These are phyloP conservation scores for Pestalotiopsis sp. DNA, from an alignment of 2,329 filamentous ascomycete genomes.

Conservation along the genomic window DNA sequence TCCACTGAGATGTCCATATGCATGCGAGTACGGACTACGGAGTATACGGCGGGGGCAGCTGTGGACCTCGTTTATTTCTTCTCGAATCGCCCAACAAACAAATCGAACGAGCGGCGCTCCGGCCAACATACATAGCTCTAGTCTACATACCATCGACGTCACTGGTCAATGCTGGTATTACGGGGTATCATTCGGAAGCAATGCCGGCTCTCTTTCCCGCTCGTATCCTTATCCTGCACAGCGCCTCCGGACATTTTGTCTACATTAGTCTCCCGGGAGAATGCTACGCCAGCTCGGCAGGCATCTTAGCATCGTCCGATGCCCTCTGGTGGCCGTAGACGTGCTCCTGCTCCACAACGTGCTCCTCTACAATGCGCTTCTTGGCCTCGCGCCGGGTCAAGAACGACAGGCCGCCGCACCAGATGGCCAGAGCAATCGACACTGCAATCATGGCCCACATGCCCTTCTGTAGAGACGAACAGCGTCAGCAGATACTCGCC, in stretches of 20 bases:
- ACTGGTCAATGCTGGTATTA: neutral
- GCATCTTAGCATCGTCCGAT: neutral
- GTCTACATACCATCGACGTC: neutral
- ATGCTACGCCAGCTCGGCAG: neutral
- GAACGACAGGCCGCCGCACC: constrained; percentile 58
- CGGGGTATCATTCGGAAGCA: neutral
- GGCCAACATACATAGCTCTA: neutral
- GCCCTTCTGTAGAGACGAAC: constrained; percentile 47
- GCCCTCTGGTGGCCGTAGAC: neutral
- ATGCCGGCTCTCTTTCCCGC: neutral
- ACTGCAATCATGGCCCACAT: constrained; percentile 75
- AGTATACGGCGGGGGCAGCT: neutral
- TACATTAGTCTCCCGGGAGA: neutral
- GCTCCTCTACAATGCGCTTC: neutral
- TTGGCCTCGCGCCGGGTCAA: constrained; percentile 30
- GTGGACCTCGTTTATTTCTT: neutral
- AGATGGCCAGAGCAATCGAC: constrained; percentile 60
- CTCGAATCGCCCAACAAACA: neutral
- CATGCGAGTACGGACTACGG: neutral
- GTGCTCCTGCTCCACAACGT: neutral
- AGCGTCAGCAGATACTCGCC: constrained; percentile 18
- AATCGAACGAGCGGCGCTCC: neutral
- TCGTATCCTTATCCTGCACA: neutral
- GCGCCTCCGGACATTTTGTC: neutral
- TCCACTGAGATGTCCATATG: neutral